phyloP scores from a whole-genome alignment of 805 yeast species.

The Wickerhamiella bombiphila region DNA sequence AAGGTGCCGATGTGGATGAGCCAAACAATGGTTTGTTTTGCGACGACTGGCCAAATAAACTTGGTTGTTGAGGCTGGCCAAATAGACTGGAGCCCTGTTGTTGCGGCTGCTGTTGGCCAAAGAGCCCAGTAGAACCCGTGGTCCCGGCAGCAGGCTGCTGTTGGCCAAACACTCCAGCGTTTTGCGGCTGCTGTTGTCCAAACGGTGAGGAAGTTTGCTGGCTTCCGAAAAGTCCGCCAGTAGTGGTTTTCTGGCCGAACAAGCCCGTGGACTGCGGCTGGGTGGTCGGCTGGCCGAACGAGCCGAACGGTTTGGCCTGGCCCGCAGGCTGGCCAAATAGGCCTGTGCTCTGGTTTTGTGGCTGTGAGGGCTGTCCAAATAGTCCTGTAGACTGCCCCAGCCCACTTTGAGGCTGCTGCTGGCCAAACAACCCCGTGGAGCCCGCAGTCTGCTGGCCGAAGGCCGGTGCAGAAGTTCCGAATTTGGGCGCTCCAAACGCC shows the following conservation, averaged over 20 bases:
- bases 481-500: conserved; percentile 14
- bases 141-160: no score
- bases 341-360: conserved; percentile 10
- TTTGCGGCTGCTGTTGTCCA: conserved; percentile 6
- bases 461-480: background rate
- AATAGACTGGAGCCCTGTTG: conserved; percentile 13
- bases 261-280: conserved; percentile 12
- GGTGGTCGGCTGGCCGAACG: conserved; percentile 9
- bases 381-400: conserved; percentile 6
- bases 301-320: conserved; percentile 8
- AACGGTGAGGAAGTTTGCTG: no score
- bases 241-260: conserved; percentile 13
- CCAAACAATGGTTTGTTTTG: conserved; percentile 6
- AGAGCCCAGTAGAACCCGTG: conserved; percentile 1
- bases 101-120: conserved; percentile 4
- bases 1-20: background rate
- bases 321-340: conserved; percentile 3
- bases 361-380: conserved; percentile 20
- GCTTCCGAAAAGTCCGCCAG: conserved; percentile 25
- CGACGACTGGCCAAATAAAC: conserved; percentile 5
- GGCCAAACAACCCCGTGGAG: conserved; percentile 2
- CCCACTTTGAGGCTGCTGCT: background rate
- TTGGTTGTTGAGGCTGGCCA: conserved; percentile 17
- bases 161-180: conserved; percentile 7
- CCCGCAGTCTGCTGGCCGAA: background rate